phyloP scores from a whole-genome alignment of 257 asterid genomes.

The Craterostigma plantagineum region DNA sequence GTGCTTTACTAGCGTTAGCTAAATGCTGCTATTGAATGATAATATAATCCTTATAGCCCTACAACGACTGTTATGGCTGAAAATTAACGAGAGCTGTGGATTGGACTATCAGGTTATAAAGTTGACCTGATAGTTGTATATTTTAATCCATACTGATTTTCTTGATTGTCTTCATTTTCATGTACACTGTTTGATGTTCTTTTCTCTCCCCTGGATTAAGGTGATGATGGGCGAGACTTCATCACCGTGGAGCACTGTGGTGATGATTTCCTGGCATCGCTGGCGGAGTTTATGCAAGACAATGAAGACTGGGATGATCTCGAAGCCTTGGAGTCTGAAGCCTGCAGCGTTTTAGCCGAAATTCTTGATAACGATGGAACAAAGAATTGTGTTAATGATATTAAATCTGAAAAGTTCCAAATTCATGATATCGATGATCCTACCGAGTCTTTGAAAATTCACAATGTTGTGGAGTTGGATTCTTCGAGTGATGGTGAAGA shows the following conservation, averaged over 20 bases:
- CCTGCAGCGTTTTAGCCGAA: constrained; percentile 65
- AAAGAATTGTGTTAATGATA: constrained; percentile 15
- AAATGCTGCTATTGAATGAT: no score
- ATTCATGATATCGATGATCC: constrained; percentile 41
- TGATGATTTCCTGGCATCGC: constrained; percentile 77
- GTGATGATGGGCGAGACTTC: constrained; percentile 78
- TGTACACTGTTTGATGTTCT: background rate
- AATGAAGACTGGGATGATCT: constrained; percentile 92
- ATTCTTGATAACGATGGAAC: constrained; percentile 37
- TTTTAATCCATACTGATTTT: constrained; percentile 2
- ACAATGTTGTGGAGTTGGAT: constrained; percentile 26
- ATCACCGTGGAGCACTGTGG: constrained; percentile 82
- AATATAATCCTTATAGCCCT: no score
- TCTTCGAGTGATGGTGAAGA: constrained; percentile 55
- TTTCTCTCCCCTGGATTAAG: constrained; percentile 17
- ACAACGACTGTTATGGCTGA: no score
- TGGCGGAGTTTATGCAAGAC: constrained; percentile 65
- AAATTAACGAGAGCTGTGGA: no score
- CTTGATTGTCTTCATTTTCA: constrained; percentile 3
- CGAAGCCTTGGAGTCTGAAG: constrained; percentile 74
- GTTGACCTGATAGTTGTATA: background rate
- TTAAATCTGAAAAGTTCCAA: constrained; percentile 11
- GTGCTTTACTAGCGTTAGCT: no score
- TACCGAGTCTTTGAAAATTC: constrained; percentile 23
- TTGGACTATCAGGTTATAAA: background rate